Conservation (phyloP, 1,284 basidiomycete genomes). For the Peniophora sp. region DNA sequence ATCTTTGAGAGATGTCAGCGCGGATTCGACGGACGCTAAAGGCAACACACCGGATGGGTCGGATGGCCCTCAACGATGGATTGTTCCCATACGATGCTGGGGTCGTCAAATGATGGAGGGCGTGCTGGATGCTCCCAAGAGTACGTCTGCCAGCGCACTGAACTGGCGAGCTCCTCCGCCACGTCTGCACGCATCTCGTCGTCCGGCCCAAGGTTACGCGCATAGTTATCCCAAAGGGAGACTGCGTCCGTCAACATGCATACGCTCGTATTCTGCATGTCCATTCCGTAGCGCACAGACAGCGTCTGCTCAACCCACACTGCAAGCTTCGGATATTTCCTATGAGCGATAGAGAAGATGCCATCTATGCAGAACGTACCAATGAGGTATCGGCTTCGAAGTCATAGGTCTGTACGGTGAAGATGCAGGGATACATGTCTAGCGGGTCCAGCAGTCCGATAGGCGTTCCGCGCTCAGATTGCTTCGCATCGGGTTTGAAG, state of each 20-base stretch:
- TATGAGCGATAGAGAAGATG: too few relatives aligned
- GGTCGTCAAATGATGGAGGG: conserved; percentile 30
- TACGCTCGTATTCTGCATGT: too few relatives aligned
- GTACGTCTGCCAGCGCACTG: conserved; percentile 40
- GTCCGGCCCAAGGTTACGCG: conserved; percentile 11
- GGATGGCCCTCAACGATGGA: conserved; percentile 49
- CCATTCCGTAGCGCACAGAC: too few relatives aligned
- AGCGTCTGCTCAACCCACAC: too few relatives aligned
- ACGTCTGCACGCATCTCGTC: conserved; percentile 16
- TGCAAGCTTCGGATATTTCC: too few relatives aligned
- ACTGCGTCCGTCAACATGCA: conserved; percentile 1
- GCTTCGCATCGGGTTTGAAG: conserved; percentile 26
- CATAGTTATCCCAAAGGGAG: conserved; percentile 35
- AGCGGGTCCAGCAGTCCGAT: conserved; percentile 42
- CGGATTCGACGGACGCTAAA: background rate
- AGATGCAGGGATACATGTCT: conserved; percentile 36
- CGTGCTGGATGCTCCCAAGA: conserved; percentile 37
- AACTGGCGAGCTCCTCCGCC: conserved; percentile 28
- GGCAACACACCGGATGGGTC: conserved; percentile 36
- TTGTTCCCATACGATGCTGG: conserved; percentile 47
- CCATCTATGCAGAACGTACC: too few relatives aligned
- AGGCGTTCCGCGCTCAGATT: conserved; percentile 12
- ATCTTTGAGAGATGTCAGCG: conserved; percentile 26
- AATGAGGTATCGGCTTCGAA: too few relatives aligned
- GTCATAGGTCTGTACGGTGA: conserved; percentile 5